Percentiles rank a stretch among this genome's conserved stretches.
Conservation (phyloP, 306 rosid genomes). For the Echinosophora koreensis region DNA sequence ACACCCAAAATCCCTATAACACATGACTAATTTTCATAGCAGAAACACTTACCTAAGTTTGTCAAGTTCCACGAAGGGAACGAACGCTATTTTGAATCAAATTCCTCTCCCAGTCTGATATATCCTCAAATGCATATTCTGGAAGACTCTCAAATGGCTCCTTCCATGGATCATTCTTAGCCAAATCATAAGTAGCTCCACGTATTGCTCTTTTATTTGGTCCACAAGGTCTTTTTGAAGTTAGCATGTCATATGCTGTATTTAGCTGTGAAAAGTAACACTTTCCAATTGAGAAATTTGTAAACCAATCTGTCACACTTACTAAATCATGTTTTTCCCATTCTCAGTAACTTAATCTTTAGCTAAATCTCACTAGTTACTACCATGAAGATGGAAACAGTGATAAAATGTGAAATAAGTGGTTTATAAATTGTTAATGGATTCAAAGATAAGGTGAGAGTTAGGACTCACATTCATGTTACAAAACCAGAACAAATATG, state of each 20-base stretch:
- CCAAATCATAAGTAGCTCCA: conserved; percentile 82
- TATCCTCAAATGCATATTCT: conserved; percentile 75
- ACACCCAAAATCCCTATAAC: background rate
- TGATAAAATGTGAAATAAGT: conserved; percentile 4
- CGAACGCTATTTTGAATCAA: conserved; percentile 72
- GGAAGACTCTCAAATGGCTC: conserved; percentile 93
- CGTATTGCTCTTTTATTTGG: conserved; percentile 85
- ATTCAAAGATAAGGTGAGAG: conserved; percentile 13
- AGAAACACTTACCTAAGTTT: conserved; percentile 41
- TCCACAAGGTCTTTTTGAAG: conserved; percentile 90
- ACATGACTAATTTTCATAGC: background rate
- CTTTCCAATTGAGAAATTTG: background rate
- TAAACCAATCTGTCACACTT: conserved; percentile 24
- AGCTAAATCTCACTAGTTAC: conserved; percentile 9
- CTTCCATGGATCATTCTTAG: conserved; percentile 85
- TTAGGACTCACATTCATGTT: conserved; percentile 74
- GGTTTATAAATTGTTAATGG: background rate
- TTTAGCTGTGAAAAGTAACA: conserved; percentile 61
- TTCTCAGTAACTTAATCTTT: background rate
- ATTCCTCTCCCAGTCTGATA: conserved; percentile 91
- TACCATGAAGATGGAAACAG: conserved; percentile 7
- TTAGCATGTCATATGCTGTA: conserved; percentile 76
- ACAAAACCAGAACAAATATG: conserved; percentile 91
- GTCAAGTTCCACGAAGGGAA: conserved; percentile 79
- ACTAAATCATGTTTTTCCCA: background rate